phyloP scores from a whole-genome alignment of 805 yeast species.

The Scheffersomyces amazonensis region DNA sequence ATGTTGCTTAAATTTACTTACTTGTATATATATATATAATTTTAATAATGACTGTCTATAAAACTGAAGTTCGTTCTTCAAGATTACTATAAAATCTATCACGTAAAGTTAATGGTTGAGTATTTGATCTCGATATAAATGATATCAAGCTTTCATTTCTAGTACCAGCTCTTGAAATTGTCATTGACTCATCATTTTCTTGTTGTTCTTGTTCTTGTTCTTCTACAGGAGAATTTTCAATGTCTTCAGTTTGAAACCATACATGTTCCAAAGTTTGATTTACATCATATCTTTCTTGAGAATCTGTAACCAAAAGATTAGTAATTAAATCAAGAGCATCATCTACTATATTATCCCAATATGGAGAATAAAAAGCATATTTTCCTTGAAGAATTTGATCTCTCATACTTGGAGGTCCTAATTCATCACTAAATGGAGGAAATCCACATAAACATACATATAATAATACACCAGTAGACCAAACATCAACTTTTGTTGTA shows the following conservation, averaged over 20 bases:
- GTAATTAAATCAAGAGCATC: slow-evolving; percentile 64
- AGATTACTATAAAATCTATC: neutral
- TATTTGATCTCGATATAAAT: slow-evolving; percentile 14
- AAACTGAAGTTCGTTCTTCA: neutral
- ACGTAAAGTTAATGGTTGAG: slow-evolving; percentile 24
- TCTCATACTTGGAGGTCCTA: slow-evolving; percentile 76
- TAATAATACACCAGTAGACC: slow-evolving; percentile 78
- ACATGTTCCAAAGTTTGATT: slow-evolving; percentile 36
- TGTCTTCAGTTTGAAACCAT: slow-evolving; percentile 34
- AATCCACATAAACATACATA: slow-evolving; percentile 82
- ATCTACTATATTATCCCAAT: slow-evolving; percentile 73
- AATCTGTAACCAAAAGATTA: slow-evolving; percentile 53
- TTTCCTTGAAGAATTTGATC: slow-evolving; percentile 68
- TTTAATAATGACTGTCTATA: neutral
- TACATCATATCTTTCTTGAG: slow-evolving; percentile 42
- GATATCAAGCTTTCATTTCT: slow-evolving; percentile 9
- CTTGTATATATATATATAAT: neutral
- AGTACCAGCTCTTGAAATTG: neutral
- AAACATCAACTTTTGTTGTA: slow-evolving; percentile 70
- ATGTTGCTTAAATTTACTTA: neutral
- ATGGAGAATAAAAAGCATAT: slow-evolving; percentile 75
- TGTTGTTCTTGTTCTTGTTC: neutral
- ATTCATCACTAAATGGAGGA: slow-evolving; percentile 81
- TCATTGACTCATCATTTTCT: neutral
- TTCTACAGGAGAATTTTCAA: slow-evolving; percentile 2